Conservation (phyloP, 805 yeast species). For the Pichia heedii region DNA sequence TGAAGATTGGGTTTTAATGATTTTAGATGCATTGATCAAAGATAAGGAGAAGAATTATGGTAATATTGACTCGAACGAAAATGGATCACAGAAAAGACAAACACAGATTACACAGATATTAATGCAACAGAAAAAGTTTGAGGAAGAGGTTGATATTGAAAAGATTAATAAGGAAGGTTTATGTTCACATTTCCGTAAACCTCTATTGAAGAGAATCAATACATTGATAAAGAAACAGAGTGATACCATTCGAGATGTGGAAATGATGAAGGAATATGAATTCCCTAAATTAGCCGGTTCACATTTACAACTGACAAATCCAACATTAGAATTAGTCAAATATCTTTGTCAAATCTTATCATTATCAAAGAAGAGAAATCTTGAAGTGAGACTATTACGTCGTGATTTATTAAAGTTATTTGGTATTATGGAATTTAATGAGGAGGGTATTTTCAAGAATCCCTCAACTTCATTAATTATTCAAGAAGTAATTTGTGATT, state of each 20-base stretch:
- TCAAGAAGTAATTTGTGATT: conserved; percentile 64
- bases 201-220: conserved; percentile 57
- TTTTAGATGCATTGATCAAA: conserved; percentile 60
- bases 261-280: conserved; percentile 52
- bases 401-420: conserved; percentile 64
- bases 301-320: conserved; percentile 48
- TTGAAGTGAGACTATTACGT: conserved; percentile 69
- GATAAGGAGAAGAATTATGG: conserved; percentile 34
- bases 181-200: conserved; percentile 48
- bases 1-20: conserved; percentile 75
- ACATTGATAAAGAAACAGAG: conserved; percentile 61
- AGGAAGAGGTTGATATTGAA: conserved; percentile 11
- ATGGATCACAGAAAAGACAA: conserved; percentile 44
- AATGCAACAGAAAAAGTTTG: conserved; percentile 31
- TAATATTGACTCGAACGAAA: conserved; percentile 8
- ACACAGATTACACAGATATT: conserved; percentile 58
- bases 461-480: conserved; percentile 66
- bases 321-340: conserved; percentile 75
- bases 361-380: conserved; percentile 50
- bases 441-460: conserved; percentile 59
- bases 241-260: conserved; percentile 62
- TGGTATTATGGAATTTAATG: conserved; percentile 78
- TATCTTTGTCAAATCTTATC: conserved; percentile 62
- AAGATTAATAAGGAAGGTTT: conserved; percentile 34
- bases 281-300: conserved; percentile 78